Conservation (phyloP, 495 filamentous ascomycete species). For the Daldinia caldariorum region DNA sequence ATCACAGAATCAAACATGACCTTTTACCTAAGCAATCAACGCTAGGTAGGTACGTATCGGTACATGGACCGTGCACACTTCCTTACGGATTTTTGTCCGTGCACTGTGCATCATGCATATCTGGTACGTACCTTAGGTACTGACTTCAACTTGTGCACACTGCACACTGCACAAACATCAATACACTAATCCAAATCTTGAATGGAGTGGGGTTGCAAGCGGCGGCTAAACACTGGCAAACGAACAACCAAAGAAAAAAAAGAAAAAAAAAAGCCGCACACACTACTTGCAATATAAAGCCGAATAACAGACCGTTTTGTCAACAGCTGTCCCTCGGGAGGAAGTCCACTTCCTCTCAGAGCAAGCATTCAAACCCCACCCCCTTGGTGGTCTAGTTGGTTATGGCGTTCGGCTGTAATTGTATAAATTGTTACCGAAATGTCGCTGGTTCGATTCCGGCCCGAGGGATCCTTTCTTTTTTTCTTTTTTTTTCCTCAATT, state of each 20-base stretch:
- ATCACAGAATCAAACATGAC: neutral
- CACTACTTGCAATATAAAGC: neutral
- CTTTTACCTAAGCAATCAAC: no score
- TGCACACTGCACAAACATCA: no score
- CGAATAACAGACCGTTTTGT: neutral
- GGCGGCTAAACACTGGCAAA: neutral
- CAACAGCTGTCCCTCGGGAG: constrained; percentile 16
- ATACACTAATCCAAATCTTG: no score
- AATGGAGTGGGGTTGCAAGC: no score
- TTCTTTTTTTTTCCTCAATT: constrained; percentile 16
- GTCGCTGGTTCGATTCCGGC: constrained; percentile 41
- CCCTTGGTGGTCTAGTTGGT: constrained; percentile 50
- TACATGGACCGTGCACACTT: neutral
- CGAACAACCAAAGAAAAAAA: neutral
- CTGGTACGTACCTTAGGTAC: neutral
- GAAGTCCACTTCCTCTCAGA: constrained; percentile 26
- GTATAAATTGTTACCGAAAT: constrained; percentile 42
- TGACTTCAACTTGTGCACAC: neutral
- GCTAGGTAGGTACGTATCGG: neutral
- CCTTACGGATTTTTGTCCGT: neutral
- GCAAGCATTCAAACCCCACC: neutral
- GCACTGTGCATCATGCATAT: no score
- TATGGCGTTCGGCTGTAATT: constrained; percentile 40
- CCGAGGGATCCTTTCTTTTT: constrained; percentile 37
- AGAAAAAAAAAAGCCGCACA: neutral